Percentiles rank a stretch among this genome's conserved stretches.
Conservation (phyloP, 805 yeast genomes). For the Ogataea chonburiensis region DNA sequence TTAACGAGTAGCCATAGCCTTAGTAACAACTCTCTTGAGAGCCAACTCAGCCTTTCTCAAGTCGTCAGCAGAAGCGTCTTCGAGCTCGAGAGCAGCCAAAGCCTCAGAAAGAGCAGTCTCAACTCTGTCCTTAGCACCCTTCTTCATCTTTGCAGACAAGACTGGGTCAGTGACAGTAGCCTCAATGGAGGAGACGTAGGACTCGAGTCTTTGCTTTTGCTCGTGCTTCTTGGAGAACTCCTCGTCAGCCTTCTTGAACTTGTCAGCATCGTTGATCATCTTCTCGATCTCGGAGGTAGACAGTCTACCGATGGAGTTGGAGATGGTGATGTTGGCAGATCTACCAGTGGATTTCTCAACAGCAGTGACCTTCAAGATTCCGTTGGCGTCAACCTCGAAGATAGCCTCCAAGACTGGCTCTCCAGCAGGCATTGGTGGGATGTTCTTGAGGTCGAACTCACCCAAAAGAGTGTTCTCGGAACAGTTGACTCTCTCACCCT, state of each 20-base stretch:
- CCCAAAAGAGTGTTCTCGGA: constrained; percentile 96
- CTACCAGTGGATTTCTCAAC: constrained; percentile 98
- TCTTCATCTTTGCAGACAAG: constrained; percentile 95
- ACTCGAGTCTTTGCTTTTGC: constrained; percentile 98
- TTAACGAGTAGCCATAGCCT: constrained; percentile 98
- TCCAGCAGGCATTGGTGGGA: constrained; percentile 98
- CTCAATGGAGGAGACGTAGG: constrained; percentile 95
- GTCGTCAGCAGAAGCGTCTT: constrained; percentile 96
- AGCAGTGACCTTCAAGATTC: constrained; percentile 99
- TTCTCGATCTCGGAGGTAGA: constrained; percentile 95
- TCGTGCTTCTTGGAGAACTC: constrained; percentile 99
- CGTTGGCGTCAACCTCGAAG: constrained; percentile 98
- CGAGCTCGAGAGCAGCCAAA: constrained; percentile 94
- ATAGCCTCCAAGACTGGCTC: constrained; percentile 99
- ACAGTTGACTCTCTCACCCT: constrained; percentile 99
- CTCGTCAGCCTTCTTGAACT: constrained; percentile 98
- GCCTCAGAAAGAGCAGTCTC: constrained; percentile 98
- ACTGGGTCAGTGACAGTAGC: constrained; percentile 97
- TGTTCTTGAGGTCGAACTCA: constrained; percentile 96
- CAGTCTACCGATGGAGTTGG: constrained; percentile 98
- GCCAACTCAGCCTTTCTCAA: constrained; percentile 98
- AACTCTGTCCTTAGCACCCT: constrained; percentile 94
- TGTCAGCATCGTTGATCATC: constrained; percentile 98
- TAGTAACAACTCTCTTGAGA: constrained; percentile 98
- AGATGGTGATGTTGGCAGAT: constrained; percentile 96